phyloP scores from a whole-genome alignment of 768 basidiomycete species.

The Boletus huronensis region DNA sequence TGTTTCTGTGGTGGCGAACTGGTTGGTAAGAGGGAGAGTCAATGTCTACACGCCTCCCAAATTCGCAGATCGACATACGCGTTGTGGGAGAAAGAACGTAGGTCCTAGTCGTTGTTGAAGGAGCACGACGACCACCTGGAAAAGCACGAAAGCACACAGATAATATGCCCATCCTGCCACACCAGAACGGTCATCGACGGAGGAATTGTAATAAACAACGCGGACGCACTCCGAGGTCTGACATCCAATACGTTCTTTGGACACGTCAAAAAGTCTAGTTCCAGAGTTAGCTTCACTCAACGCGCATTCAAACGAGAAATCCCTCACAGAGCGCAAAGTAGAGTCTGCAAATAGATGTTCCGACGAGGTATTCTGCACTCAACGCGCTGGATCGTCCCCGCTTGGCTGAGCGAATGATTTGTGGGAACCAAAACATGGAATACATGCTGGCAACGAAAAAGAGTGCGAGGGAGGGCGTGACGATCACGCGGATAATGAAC shows the following conservation, averaged over 20 bases:
- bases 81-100: conserved; percentile 75
- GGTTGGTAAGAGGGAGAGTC: neutral
- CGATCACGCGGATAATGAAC: conserved; percentile 68
- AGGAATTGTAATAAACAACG: neutral
- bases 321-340: conserved; percentile 72
- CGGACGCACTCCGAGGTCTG: conserved; percentile 60
- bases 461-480: conserved; percentile 63
- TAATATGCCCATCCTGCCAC: conserved; percentile 60
- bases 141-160: conserved; percentile 54
- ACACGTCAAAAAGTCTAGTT: conserved; percentile 74
- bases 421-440: conserved; percentile 80
- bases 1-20: conserved; percentile 58
- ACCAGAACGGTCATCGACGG: neutral
- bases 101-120: conserved; percentile 78
- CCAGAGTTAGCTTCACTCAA: neutral
- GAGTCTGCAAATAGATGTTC: conserved; percentile 69
- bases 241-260: conserved; percentile 86
- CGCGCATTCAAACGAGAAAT: neutral
- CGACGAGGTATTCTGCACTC: conserved; percentile 66
- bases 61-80: conserved; percentile 40
- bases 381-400: conserved; percentile 71
- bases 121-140: conserved; percentile 60
- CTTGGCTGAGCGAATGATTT: conserved; percentile 73
- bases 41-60: neutral
- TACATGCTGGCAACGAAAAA: conserved; percentile 67